A percentile compares a stretch with the other conserved stretches of the same genome.
These are phyloP conservation scores for Fusarium liriodendri DNA, from an alignment of 2,329 filamentous ascomycete species.

Conservation along the genomic window DNA sequence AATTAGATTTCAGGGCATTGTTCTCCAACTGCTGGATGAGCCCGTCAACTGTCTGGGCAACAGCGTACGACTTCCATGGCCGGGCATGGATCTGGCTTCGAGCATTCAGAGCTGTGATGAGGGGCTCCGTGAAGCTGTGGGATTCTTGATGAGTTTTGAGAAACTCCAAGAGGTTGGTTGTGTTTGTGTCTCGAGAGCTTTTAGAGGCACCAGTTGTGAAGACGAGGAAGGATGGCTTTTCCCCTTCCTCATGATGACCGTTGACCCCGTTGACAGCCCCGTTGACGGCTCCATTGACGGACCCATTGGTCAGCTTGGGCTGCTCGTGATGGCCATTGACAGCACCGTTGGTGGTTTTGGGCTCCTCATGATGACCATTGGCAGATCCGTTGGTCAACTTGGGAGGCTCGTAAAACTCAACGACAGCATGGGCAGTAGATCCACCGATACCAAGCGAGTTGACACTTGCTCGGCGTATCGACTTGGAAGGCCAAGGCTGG, in stretches of 20 bases:
- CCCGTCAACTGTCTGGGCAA: conserved; percentile 31
- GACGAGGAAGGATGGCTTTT: conserved; percentile 19
- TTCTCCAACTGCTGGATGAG: conserved; percentile 32
- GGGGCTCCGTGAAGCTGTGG: conserved; percentile 19
- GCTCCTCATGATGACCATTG: background rate
- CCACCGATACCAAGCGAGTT: conserved; percentile 56
- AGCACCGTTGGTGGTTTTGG: background rate
- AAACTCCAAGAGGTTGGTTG: conserved; percentile 24
- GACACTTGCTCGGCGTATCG: conserved; percentile 44
- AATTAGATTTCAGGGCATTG: conserved; percentile 33
- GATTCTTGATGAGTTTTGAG: conserved; percentile 27
- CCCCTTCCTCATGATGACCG: conserved; percentile 3
- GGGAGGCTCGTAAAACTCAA: conserved; percentile 44
- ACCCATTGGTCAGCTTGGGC: background rate
- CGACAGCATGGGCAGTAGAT: conserved; percentile 56
- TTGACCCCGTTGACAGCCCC: background rate
- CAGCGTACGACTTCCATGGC: conserved; percentile 38
- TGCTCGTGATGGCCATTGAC: background rate
- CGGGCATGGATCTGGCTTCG: conserved; percentile 35
- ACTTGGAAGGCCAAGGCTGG: conserved; percentile 39
- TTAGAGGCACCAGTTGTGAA: conserved; percentile 35
- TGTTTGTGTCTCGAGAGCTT: conserved; percentile 32
- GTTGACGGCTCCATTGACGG: background rate
- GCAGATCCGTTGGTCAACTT: background rate
- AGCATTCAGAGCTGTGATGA: conserved; percentile 32